Evolutionary conservation across 768 basidiomycete genomes (phyloP).

Genomic region (Amanita inopinata): DNA sequence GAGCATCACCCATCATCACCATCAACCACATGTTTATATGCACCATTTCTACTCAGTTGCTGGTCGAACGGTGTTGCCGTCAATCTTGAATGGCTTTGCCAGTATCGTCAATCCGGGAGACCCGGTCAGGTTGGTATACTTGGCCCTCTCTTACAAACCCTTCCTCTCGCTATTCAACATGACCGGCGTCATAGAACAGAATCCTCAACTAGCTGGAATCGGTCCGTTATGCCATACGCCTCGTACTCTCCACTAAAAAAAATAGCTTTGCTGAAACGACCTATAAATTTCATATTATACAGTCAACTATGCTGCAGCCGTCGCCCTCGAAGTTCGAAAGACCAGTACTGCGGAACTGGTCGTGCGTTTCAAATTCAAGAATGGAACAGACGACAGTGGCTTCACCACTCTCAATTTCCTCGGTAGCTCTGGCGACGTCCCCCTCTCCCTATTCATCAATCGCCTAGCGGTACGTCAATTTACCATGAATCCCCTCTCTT

Average conservation of each 20-base stretch:
- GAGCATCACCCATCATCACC: slow-evolving; percentile 6
- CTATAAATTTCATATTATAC: background rate
- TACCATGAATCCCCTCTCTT: slow-evolving; percentile 1
- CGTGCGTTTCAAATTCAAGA: slow-evolving; percentile 61
- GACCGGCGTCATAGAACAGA: slow-evolving; percentile 43
- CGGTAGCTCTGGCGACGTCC: slow-evolving; percentile 36
- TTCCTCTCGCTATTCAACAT: slow-evolving; percentile 74
- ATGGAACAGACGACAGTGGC: slow-evolving; percentile 39
- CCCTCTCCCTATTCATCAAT: slow-evolving; percentile 40
- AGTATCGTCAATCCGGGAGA: slow-evolving; percentile 39
- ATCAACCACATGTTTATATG: background rate
- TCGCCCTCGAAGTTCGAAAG: slow-evolving; percentile 52
- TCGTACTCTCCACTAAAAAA: too few relatives aligned
- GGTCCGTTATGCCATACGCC: slow-evolving; percentile 39
- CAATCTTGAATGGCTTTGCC: slow-evolving; percentile 43
- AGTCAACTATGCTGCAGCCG: slow-evolving; percentile 56
- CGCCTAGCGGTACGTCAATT: slow-evolving; percentile 21
- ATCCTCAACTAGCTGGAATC: slow-evolving; percentile 47
- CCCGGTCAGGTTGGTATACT: slow-evolving; percentile 47
- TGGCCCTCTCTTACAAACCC: slow-evolving; percentile 66
- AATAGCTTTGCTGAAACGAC: background rate
- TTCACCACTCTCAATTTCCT: slow-evolving; percentile 44
- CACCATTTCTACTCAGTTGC: slow-evolving; percentile 37
- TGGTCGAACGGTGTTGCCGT: slow-evolving; percentile 52
- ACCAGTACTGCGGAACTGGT: slow-evolving; percentile 34